These are phyloP conservation scores for Pythium insidiosum DNA, from an alignment of 352 stramenopile species.

Conservation along the genomic window DNA sequence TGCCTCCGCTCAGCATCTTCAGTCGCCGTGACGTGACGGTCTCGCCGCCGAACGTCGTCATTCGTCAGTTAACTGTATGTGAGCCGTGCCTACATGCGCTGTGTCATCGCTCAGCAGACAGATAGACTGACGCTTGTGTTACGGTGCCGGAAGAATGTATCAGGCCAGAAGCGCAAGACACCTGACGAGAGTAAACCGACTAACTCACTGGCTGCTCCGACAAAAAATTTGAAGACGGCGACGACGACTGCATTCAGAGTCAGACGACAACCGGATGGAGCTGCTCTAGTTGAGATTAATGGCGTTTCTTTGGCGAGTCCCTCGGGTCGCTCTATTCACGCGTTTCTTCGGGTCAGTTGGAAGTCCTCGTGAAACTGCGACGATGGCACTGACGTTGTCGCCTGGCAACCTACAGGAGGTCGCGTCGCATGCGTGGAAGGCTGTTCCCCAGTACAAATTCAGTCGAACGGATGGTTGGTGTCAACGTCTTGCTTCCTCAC, in stretches of 20 bases:
- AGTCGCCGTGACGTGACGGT: slow-evolving; percentile 2
- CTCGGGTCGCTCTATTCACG: slow-evolving; percentile 10
- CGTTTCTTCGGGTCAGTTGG: slow-evolving; percentile 13
- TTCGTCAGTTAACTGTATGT: too few species aligned
- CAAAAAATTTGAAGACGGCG: too few species aligned
- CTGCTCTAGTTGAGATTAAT: slow-evolving; percentile 13
- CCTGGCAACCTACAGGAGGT: slow-evolving; percentile 20
- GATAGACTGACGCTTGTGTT: too few species aligned
- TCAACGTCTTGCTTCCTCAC: too few species aligned
- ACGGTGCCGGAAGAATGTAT: neutral
- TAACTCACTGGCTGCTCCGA: too few species aligned
- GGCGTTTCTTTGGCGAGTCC: slow-evolving; percentile 12
- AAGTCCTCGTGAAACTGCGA: neutral
- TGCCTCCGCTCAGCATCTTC: slow-evolving; percentile 65
- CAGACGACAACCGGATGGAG: neutral
- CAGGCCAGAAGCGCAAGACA: slow-evolving; percentile 8
- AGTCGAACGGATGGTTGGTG: slow-evolving; percentile 11
- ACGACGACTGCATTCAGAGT: neutral
- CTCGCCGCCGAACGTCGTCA: too few species aligned
- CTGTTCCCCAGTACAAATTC: slow-evolving; percentile 17
- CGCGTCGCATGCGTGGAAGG: slow-evolving; percentile 5
- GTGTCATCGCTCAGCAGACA: too few species aligned
- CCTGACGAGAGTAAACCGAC: too few species aligned
- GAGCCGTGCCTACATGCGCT: too few species aligned
- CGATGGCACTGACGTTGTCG: too few species aligned